A percentile compares a stretch with the other conserved stretches of the same genome.
Conservation (phyloP, 2,329 filamentous ascomycete species). For the Phialophora expanda region DNA sequence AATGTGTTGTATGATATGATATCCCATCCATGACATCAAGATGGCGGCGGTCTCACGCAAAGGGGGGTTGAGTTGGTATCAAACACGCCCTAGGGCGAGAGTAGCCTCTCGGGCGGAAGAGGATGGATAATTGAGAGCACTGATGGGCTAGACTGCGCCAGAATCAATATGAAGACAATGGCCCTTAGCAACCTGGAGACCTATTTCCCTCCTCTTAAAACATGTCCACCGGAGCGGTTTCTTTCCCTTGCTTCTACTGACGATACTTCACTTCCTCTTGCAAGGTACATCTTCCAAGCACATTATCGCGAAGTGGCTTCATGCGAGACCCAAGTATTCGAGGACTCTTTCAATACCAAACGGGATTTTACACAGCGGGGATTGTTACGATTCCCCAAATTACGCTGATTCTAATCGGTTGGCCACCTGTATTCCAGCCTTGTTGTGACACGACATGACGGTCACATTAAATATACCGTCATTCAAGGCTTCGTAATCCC, state of each 20-base stretch:
- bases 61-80: neutral
- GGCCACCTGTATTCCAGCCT: too few species aligned
- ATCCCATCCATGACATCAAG: constrained; percentile 10
- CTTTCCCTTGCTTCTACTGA: neutral
- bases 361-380: neutral
- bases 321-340: neutral
- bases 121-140: neutral
- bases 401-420: too few species aligned
- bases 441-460: neutral
- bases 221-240: neutral
- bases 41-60: neutral
- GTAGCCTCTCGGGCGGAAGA: too few species aligned
- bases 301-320: neutral
- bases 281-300: neutral
- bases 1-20: constrained; percentile 34
- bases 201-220: neutral
- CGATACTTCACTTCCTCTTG: neutral
- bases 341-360: neutral
- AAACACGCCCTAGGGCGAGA: neutral
- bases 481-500: neutral
- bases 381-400: neutral
- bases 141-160: neutral
- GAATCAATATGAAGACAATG: neutral
- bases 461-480: neutral
- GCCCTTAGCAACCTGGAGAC: neutral